Conservation (phyloP, 2,329 filamentous ascomycete genomes). For the Stagonosporopsis vannaccii region DNA sequence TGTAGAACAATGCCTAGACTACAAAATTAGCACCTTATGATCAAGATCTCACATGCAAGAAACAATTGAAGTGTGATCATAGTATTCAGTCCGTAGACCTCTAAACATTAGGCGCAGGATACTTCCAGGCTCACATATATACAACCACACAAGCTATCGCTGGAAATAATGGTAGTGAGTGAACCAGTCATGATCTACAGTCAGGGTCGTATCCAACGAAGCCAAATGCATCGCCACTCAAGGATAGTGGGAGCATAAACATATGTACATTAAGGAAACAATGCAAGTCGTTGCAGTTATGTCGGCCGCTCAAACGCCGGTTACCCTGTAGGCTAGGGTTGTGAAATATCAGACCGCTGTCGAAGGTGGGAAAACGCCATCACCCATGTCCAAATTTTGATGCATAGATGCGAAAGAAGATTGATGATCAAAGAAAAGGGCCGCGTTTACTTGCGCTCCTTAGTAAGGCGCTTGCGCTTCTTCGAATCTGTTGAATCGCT, state of each 20-base stretch:
- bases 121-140: slow-evolving; percentile 8
- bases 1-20: too few relatives aligned
- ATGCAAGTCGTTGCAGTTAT: slow-evolving; percentile 18
- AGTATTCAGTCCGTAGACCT: slow-evolving; percentile 10
- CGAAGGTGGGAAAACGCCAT: slow-evolving; percentile 15
- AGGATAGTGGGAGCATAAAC: not conserved
- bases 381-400: slow-evolving; percentile 18
- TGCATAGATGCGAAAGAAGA: slow-evolving; percentile 11
- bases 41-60: not conserved
- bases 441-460: slow-evolving; percentile 37
- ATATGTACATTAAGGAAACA: slow-evolving; percentile 25
- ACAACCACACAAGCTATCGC: slow-evolving; percentile 8
- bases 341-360: slow-evolving; percentile 19
- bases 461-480: slow-evolving; percentile 47
- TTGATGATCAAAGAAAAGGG: slow-evolving; percentile 7
- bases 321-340: slow-evolving; percentile 17
- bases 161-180: slow-evolving; percentile 17
- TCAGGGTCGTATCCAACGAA: slow-evolving; percentile 18
- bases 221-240: slow-evolving; percentile 3
- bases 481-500: slow-evolving; percentile 46
- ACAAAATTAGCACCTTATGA: not conserved
- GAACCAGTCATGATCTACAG: slow-evolving; percentile 27
- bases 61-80: not conserved
- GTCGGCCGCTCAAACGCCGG: slow-evolving; percentile 19
- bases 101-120: slow-evolving; percentile 22